These are phyloP conservation scores for Ogataea thermomethanolica DNA, from an alignment of 805 yeast genomes.

Conservation along the genomic window DNA sequence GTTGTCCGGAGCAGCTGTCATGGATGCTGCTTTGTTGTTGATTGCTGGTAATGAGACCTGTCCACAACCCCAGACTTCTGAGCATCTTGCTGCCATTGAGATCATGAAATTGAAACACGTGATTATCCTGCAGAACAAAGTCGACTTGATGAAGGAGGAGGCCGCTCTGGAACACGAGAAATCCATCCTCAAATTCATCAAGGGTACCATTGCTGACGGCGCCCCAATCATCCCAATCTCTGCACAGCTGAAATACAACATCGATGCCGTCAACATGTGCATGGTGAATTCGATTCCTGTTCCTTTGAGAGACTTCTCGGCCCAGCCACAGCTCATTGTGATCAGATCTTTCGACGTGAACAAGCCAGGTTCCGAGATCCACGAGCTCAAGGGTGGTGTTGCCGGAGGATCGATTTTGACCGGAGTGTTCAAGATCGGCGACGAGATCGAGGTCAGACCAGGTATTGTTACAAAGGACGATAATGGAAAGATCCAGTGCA, in stretches of 20 bases:
- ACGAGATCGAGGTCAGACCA: constrained; percentile 98
- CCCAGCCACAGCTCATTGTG: constrained; percentile 92
- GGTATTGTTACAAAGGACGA: constrained; percentile 98
- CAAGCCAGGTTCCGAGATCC: constrained; percentile 97
- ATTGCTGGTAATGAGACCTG: constrained; percentile 99
- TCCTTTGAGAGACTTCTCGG: constrained; percentile 91
- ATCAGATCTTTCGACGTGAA: constrained; percentile 98
- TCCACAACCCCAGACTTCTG: constrained; percentile 99
- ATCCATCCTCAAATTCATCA: constrained; percentile 84
- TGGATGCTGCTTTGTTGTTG: constrained; percentile 97
- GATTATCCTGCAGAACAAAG: constrained; percentile 94
- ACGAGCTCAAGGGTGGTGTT: constrained; percentile 98
- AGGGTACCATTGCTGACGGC: constrained; percentile 98
- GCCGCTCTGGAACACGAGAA: constrained; percentile 94
- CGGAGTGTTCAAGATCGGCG: constrained; percentile 96
- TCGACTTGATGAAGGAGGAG: constrained; percentile 97
- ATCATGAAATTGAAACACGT: constrained; percentile 98
- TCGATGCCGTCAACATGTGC: constrained; percentile 96
- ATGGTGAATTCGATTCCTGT: constrained; percentile 94
- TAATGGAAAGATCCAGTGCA: constrained; percentile 83
- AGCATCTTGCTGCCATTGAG: constrained; percentile 98
- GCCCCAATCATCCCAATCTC: constrained; percentile 99
- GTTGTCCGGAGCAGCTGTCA: constrained; percentile 99
- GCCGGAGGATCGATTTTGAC: constrained; percentile 98
- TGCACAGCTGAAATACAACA: constrained; percentile 97